Conservation (phyloP, 495 filamentous ascomycete species). For the Pyrenula massariospora region DNA sequence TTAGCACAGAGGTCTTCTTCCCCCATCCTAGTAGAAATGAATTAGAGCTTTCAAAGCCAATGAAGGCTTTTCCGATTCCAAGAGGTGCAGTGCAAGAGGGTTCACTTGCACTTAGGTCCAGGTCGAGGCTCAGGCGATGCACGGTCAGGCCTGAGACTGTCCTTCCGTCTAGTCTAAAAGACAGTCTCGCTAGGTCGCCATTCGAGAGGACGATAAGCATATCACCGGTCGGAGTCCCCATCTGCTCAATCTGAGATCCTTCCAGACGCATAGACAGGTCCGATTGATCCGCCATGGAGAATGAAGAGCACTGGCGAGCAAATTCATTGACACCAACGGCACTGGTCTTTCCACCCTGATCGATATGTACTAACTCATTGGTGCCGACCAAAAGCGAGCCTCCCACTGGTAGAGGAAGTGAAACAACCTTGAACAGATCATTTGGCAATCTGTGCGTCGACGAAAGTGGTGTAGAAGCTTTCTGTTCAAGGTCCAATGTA, state of each 20-base stretch:
- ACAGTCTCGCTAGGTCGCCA: constrained; percentile 63
- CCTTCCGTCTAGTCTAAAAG: constrained; percentile 82
- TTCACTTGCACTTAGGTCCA: constrained; percentile 45
- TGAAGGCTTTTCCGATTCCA: constrained; percentile 61
- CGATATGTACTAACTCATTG: constrained; percentile 90
- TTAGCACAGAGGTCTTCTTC: constrained; percentile 35
- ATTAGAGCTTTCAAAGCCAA: constrained; percentile 77
- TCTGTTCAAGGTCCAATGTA: constrained; percentile 87
- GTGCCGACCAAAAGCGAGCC: constrained; percentile 76
- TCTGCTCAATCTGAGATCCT: constrained; percentile 63
- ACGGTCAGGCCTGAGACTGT: constrained; percentile 79
- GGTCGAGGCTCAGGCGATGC: constrained; percentile 33
- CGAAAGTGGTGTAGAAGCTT: constrained; percentile 83
- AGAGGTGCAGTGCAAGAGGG: constrained; percentile 61
- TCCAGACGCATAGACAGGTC: constrained; percentile 72
- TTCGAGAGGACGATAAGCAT: constrained; percentile 71
- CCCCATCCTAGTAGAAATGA: constrained; percentile 74
- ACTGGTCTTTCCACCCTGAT: constrained; percentile 87
- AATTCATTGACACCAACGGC: constrained; percentile 93
- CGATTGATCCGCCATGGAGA: constrained; percentile 74
- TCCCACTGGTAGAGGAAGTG: constrained; percentile 76
- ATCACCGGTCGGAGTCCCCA: constrained; percentile 65
- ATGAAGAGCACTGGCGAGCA: constrained; percentile 64
- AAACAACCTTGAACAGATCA: constrained; percentile 75
- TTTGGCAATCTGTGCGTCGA: constrained; percentile 78